Evolutionary conservation across 2,329 filamentous ascomycete species (phyloP).

Genomic region (Emericellopsis atlantica): DNA sequence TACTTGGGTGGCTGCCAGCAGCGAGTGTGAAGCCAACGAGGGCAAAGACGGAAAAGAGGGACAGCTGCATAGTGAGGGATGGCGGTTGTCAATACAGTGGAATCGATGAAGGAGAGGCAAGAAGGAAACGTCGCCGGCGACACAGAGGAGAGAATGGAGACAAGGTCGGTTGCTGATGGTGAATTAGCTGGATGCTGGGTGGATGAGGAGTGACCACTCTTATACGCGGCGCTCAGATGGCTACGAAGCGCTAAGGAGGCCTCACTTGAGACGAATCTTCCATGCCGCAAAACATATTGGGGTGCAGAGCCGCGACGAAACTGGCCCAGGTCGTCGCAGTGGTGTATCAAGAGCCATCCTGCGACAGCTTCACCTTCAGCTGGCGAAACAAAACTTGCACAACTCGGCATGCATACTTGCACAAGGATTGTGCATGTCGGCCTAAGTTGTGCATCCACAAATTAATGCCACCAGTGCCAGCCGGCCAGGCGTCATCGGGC

Average conservation of each 20-base stretch:
- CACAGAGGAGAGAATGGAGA: no score
- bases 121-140: not conserved
- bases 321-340: not conserved
- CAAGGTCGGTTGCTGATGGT: no score
- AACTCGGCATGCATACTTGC: no score
- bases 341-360: not conserved
- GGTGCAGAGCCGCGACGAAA: not conserved
- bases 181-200: no score
- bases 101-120: not conserved
- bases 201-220: no score
- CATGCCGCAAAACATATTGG: no score
- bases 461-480: no score
- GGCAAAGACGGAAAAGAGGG: slow-evolving; percentile 30
- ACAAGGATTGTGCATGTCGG: not conserved
- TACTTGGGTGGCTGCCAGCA: slow-evolving; percentile 18
- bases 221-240: no score
- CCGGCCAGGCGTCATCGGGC: no score
- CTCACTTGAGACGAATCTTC: not conserved
- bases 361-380: no score
- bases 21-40: slow-evolving; percentile 26
- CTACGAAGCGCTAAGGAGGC: not conserved
- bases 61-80: slow-evolving; percentile 40
- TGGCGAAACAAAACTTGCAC: no score
- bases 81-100: slow-evolving; percentile 15
- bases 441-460: no score